A percentile compares a stretch with the other conserved stretches of the same genome.
Evolutionary conservation across 2,329 filamentous ascomycete species (phyloP).

Genomic region (Coniochaeta sp.): DNA sequence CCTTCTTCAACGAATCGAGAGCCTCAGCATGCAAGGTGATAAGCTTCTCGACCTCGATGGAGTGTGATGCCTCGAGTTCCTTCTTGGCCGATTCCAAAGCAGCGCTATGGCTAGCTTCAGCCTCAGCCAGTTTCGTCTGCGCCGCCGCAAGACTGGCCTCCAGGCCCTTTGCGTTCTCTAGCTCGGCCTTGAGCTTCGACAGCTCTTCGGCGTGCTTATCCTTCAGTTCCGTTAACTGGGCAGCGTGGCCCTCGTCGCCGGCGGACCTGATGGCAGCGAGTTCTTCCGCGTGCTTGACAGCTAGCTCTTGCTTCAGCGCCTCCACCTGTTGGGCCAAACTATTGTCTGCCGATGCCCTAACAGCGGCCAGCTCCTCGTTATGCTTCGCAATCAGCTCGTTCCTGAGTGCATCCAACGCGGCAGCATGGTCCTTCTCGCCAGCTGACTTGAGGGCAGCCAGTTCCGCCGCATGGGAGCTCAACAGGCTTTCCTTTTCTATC

Average conservation of each 20-base stretch:
- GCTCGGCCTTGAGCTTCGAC: conserved; percentile 23
- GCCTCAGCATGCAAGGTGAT: conserved; percentile 32
- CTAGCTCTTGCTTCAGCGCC: conserved; percentile 23
- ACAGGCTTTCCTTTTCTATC: conserved; percentile 28
- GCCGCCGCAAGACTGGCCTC: conserved; percentile 21
- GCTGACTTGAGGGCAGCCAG: conserved; percentile 17
- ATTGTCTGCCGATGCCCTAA: conserved; percentile 34
- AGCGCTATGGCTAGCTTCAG: conserved; percentile 23
- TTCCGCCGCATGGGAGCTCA: conserved; percentile 20
- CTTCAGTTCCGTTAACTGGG: conserved; percentile 21
- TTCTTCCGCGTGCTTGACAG: conserved; percentile 22
- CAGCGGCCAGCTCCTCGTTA: conserved; percentile 35
- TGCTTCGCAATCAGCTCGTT: conserved; percentile 21
- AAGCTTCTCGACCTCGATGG: conserved; percentile 39
- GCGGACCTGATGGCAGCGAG: conserved; percentile 16
- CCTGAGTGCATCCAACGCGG: conserved; percentile 16
- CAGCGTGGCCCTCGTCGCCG: conserved; percentile 14
- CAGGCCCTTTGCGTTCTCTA: conserved; percentile 21
- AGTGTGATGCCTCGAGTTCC: conserved; percentile 10
- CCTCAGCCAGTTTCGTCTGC: conserved; percentile 23
- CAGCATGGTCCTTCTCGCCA: conserved; percentile 14
- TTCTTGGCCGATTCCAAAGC: conserved; percentile 32
- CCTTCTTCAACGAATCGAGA: conserved; percentile 30
- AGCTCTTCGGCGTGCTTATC: conserved; percentile 27
- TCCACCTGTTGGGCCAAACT: conserved; percentile 13